phyloP scores from a whole-genome alignment of 495 filamentous ascomycete genomes.

The Patellaria atrata region DNA sequence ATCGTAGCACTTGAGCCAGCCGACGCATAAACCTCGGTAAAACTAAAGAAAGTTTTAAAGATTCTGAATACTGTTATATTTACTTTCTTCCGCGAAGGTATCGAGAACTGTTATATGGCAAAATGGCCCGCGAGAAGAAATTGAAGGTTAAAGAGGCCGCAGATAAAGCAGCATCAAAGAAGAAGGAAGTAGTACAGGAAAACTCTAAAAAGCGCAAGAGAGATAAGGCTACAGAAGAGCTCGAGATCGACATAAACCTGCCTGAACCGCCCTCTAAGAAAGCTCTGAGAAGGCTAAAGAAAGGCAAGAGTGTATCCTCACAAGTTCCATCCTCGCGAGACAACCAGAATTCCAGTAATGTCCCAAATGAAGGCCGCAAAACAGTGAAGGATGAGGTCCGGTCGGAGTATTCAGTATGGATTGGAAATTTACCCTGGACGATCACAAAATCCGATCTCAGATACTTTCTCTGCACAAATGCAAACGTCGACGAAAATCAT shows the following conservation, averaged over 20 bases:
- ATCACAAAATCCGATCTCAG: conserved; percentile 55
- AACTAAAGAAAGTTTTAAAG: no score
- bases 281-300: conserved; percentile 27
- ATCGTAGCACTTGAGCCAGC: no score
- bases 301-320: conserved; percentile 33
- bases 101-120: no score
- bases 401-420: conserved; percentile 78
- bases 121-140: no score
- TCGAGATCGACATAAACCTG: conserved; percentile 75
- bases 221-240: conserved; percentile 33
- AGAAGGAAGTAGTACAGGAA: conserved; percentile 1
- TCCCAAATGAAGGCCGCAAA: conserved; percentile 28
- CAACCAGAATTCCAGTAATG: conserved; percentile 19
- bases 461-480: conserved; percentile 59
- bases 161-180: no score
- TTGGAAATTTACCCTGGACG: conserved; percentile 84
- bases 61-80: no score
- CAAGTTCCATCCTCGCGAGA: conserved; percentile 9
- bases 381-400: no score
- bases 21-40: no score
- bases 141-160: no score
- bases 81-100: no score
- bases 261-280: conserved; percentile 94
- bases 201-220: conserved; percentile 32
- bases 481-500: conserved; percentile 45